Percentiles rank a stretch among this genome's conserved stretches.
Evolutionary conservation across 2,329 filamentous ascomycete genomes (phyloP).

Genomic region (Trichophyton simii): DNA sequence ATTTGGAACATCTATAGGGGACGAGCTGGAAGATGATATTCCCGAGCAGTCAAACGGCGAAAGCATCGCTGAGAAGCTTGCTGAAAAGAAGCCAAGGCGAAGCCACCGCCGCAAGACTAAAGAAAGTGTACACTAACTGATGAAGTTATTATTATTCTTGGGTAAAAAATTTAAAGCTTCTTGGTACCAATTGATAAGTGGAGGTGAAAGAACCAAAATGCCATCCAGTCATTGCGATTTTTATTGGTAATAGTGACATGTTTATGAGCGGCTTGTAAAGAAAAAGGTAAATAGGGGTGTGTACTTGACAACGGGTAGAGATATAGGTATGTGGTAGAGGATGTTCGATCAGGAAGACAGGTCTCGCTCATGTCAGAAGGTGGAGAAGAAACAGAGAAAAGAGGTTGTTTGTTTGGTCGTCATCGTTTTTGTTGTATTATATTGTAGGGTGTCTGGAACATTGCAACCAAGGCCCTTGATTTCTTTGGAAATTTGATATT

Average conservation of each 20-base stretch:
- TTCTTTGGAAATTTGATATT: conserved; percentile 1
- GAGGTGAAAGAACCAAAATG: neutral
- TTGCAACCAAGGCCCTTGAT: neutral
- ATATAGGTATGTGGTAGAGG: neutral
- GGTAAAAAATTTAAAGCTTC: neutral
- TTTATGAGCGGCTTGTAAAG: neutral
- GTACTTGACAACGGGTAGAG: neutral
- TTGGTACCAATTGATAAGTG: neutral
- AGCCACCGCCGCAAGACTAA: conserved; percentile 13
- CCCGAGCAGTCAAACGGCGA: conserved; percentile 28
- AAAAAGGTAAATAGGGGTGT: neutral
- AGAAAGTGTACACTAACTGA: neutral
- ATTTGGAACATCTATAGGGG: conserved; percentile 29
- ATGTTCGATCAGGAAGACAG: neutral
- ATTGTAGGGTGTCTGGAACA: neutral
- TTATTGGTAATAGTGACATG: conserved; percentile 2
- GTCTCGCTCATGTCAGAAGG: neutral
- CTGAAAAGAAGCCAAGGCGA: conserved; percentile 24
- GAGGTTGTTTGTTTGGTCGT: neutral
- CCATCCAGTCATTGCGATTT: conserved; percentile 1
- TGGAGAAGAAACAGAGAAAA: neutral
- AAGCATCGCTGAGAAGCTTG: conserved; percentile 21
- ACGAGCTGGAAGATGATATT: conserved; percentile 40
- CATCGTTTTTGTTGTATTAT: neutral
- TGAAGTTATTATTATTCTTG: neutral